Percentiles rank a stretch among this genome's conserved stretches.
Conservation (phyloP, 2,329 filamentous ascomycete species). For the Epichloe hybrida region DNA sequence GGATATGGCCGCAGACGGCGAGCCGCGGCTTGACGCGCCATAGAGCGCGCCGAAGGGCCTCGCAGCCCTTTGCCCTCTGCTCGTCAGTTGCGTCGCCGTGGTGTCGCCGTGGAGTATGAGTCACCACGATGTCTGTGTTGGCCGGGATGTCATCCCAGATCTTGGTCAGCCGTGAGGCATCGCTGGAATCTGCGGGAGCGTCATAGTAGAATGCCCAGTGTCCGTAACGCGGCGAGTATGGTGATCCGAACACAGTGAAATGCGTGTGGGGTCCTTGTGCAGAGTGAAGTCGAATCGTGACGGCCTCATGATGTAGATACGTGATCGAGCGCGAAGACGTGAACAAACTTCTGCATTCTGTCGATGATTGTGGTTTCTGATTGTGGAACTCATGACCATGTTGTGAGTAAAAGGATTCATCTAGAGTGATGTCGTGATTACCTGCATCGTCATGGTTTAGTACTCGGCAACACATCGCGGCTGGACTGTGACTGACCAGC, state of each 20-base stretch:
- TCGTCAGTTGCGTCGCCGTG: conserved; percentile 40
- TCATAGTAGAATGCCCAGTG: conserved; percentile 58
- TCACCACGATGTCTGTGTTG: conserved; percentile 52
- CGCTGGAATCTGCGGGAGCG: conserved; percentile 10
- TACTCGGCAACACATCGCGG: neutral
- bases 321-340: conserved; percentile 40
- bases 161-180: conserved; percentile 12
- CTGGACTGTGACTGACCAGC: conserved; percentile 35
- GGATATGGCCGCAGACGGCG: conserved; percentile 59
- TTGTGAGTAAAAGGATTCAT: conserved; percentile 44
- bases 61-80: conserved; percentile 40
- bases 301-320: conserved; percentile 48
- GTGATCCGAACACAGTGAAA: conserved; percentile 60
- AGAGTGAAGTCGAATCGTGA: conserved; percentile 39
- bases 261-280: conserved; percentile 40
- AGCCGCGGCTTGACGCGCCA: conserved; percentile 49
- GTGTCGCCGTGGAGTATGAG: conserved; percentile 51
- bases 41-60: conserved; percentile 41
- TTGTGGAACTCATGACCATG: conserved; percentile 43
- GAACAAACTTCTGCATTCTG: conserved; percentile 41
- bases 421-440: conserved; percentile 64
- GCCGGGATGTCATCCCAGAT: conserved; percentile 51
- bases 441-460: conserved; percentile 27
- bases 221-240: conserved; percentile 42
- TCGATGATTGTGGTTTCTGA: conserved; percentile 36